These are phyloP conservation scores for Asclepias syriaca DNA, from an alignment of 257 asterid species.

Conservation along the genomic window DNA sequence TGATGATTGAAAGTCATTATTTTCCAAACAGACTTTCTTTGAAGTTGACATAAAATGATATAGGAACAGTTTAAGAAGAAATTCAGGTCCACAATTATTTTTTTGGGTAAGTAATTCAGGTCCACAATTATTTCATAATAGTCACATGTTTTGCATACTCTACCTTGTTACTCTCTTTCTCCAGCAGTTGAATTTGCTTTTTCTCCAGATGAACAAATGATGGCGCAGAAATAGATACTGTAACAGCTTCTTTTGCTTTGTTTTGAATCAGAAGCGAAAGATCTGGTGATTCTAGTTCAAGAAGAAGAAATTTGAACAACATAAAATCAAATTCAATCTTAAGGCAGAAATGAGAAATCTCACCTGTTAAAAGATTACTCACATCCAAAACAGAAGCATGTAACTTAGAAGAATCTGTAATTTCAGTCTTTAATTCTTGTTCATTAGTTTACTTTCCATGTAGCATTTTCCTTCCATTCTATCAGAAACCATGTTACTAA, in stretches of 20 bases:
- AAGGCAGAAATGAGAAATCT: background rate
- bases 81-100: no score
- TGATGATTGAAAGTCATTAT: background rate
- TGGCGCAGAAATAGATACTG: conserved; percentile 53
- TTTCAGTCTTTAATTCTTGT: background rate
- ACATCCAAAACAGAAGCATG: background rate
- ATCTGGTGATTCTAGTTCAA: conserved; percentile 53
- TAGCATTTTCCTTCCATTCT: background rate
- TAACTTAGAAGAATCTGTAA: background rate
- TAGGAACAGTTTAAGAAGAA: background rate
- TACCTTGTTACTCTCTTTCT: conserved; percentile 66
- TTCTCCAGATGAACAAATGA: conserved; percentile 56
- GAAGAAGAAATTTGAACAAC: background rate
- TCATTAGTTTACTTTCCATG: background rate
- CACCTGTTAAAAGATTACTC: background rate
- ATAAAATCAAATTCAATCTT: background rate
- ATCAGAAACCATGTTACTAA: background rate
- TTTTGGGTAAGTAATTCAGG: background rate
- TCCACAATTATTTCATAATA: background rate
- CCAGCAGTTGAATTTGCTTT: conserved; percentile 49
- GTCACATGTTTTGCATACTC: background rate
- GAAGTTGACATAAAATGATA: background rate
- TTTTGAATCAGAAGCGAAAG: conserved; percentile 79
- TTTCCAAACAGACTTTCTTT: background rate
- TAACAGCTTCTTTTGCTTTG: conserved; percentile 51